Evolutionary conservation across 2,329 filamentous ascomycete species (phyloP), one percentile per base, ranked within the genome.

Genomic region (Metarhizium guizhouense): DNA sequence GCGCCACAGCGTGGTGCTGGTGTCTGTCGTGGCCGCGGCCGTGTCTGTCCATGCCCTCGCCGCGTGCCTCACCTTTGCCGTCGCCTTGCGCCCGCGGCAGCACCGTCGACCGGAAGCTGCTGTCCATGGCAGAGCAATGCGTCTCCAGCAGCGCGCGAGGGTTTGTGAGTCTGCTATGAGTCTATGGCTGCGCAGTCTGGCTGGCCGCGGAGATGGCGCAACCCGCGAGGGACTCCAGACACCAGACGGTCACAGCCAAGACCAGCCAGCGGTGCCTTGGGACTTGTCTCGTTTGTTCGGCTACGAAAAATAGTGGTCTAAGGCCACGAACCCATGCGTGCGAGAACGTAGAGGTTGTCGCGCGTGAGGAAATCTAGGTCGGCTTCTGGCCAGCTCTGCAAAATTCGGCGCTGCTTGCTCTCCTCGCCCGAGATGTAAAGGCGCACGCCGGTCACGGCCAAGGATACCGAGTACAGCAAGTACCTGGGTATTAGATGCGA

Each of bases 41-140:
- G 25, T 25, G 25, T 25, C 25, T 25, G 25, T 25, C 25, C 25
- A 25, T 25, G 25, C 25, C 25, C 25, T 25, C 25, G 25, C 25
- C 20, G 20, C 20, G 20, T 25, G 20, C 65, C 20, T 43, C 16
- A 5, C 36, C 34, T 20, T 45, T 14, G 14, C 36, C 73, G 56
- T 73, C 68, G 64, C 69, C 70, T 65, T 68, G 66, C 59, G 72
- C 74, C 59, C 70, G 74, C 63, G 76, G 76, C 67, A 79, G 69
- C 64, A 79, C 74, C 51, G 75, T 78, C 59, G 77, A 77, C 60
- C 70, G 74, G 61, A 78, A 80, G 63, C 72, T 72, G 61, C 70
- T 71, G 56, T 78, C 75, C 74, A 78, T 78, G 58, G 55, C 65
- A 64, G 49, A 54, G 36, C 25, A 32, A 10, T 14, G n/a, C 42